Percentiles rank a stretch among this genome's conserved stretches.
Evolutionary conservation across 2,329 filamentous ascomycete genomes (phyloP).

Genomic region (Diaporthe destruens): DNA sequence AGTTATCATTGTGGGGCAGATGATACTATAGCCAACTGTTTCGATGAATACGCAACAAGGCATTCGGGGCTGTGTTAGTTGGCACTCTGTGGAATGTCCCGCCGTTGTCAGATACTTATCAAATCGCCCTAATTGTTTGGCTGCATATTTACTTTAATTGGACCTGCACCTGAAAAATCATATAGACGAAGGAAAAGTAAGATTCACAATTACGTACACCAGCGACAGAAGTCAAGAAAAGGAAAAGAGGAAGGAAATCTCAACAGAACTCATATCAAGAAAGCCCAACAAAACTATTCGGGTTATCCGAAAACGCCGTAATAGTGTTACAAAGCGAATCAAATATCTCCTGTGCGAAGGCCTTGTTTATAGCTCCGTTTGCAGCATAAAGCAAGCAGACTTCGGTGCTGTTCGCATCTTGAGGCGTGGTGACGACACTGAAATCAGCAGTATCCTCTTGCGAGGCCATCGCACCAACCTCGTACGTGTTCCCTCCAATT

Average conservation of each 20-base stretch:
- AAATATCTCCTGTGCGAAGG: background rate
- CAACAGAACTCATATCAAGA: background rate
- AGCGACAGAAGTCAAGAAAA: too few relatives aligned
- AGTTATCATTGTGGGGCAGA: background rate
- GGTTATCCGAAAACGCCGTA: background rate
- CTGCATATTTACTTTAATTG: too few relatives aligned
- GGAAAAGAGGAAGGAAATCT: too few relatives aligned
- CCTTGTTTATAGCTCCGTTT: background rate
- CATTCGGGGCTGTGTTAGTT: background rate
- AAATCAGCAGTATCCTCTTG: conserved; percentile 9
- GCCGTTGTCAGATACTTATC: too few relatives aligned
- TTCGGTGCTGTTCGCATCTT: background rate
- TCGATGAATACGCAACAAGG: background rate
- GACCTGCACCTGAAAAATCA: too few relatives aligned
- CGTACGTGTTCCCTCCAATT: background rate
- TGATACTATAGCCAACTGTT: background rate
- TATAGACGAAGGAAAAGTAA: too few relatives aligned
- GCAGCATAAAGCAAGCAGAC: conserved; percentile 1
- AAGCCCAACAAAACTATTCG: background rate
- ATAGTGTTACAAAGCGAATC: conserved; percentile 2
- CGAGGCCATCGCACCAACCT: background rate
- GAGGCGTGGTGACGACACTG: conserved; percentile 19
- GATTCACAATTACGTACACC: too few relatives aligned
- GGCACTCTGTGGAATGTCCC: too few relatives aligned
- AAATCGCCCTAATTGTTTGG: too few relatives aligned